Percentiles rank a stretch among this genome's conserved stretches.
Conservation (phyloP, 202 grass and related monocot genomes). For the Hordeum pubiflorum region DNA sequence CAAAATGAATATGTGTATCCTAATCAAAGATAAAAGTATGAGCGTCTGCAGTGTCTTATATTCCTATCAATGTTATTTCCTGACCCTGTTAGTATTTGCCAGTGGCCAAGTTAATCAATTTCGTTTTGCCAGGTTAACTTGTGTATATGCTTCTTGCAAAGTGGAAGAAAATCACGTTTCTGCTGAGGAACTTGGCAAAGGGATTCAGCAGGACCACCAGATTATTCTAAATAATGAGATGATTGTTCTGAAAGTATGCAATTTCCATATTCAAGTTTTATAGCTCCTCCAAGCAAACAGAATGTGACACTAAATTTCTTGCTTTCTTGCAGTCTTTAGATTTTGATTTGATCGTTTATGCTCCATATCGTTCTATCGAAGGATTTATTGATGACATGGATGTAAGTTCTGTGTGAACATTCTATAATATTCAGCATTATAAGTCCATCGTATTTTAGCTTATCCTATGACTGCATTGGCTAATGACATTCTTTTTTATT, state of each 20-base stretch:
- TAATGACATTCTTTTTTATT: constrained; percentile 20
- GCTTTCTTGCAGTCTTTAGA: constrained; percentile 55
- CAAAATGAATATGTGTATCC: not conserved
- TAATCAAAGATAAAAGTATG: not conserved
- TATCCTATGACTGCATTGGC: not conserved
- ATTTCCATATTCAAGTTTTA: constrained; percentile 24
- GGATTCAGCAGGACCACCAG: constrained; percentile 86
- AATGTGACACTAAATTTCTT: constrained; percentile 17
- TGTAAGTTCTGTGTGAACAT: constrained; percentile 33
- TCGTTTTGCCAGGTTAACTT: constrained; percentile 77
- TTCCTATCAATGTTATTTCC: constrained; percentile 2
- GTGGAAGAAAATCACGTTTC: constrained; percentile 99
- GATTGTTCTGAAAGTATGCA: constrained; percentile 70
- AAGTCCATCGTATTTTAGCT: not conserved
- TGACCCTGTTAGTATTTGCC: constrained; percentile 13
- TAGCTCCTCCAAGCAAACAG: constrained; percentile 6
- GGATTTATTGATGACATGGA: constrained; percentile 89
- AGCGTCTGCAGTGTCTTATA: not conserved
- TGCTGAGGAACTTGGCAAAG: constrained; percentile 95
- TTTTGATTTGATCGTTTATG: constrained; percentile 95
- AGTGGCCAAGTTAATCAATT: not conserved
- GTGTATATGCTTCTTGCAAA: constrained; percentile 95
- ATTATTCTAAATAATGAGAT: constrained; percentile 96
- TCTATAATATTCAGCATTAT: constrained; percentile 2
- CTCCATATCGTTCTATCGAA: constrained; percentile 78